phyloP scores from a whole-genome alignment of 2,329 filamentous ascomycete species.

The Fusarium sp. region DNA sequence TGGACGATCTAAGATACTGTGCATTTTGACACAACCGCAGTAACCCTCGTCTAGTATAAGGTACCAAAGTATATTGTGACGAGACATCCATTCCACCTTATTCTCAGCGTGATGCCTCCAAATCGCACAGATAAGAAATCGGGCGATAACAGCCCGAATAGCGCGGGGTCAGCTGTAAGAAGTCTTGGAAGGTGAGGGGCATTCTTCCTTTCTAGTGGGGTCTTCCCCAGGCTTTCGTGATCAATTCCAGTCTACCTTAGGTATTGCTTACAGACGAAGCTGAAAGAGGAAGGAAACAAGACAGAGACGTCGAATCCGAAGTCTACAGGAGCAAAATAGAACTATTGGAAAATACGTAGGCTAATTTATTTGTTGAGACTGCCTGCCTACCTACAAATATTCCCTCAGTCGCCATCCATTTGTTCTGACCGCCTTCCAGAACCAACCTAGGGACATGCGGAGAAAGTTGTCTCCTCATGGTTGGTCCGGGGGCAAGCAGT shows the following conservation, averaged over 20 bases:
- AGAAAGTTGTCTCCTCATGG: constrained; percentile 26
- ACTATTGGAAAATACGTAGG: not conserved
- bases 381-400: constrained; percentile 8
- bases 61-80: not conserved
- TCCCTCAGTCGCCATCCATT: constrained; percentile 25
- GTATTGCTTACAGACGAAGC: not conserved
- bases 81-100: not conserved
- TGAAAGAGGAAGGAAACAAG: constrained; percentile 32
- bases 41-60: not conserved
- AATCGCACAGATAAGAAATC: constrained; percentile 21
- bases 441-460: constrained; percentile 25
- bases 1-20: not conserved
- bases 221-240: constrained; percentile 18
- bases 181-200: constrained; percentile 34
- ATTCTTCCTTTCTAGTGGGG: constrained; percentile 12
- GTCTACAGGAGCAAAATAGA: not conserved
- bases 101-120: not conserved
- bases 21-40: constrained; percentile 1
- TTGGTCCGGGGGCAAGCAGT: constrained; percentile 20
- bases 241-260: not conserved
- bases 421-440: constrained; percentile 43
- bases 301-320: not conserved
- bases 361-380: constrained; percentile 14
- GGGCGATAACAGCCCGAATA: constrained; percentile 22
- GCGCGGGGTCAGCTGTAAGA: constrained; percentile 27